Base-by-base conservation (phyloP, 345 rosid genomes). In the Citrus medica region DNA sequence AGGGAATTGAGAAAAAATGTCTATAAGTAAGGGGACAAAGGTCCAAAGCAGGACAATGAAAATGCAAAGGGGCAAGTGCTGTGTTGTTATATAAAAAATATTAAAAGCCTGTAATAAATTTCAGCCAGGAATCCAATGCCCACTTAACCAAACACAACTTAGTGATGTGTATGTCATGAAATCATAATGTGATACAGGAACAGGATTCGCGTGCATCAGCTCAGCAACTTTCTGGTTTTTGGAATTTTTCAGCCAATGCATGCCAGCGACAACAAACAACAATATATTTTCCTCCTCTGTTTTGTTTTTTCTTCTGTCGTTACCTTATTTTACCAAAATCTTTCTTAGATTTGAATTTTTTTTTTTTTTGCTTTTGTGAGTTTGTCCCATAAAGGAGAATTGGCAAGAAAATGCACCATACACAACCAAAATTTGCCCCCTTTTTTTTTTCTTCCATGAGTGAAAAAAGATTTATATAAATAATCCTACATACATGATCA, bases 101-200 rank as follows among this genome's bases (percentile, higher is more conserved):
- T 37, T 71, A 67, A 78, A 24, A 24, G 74, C 66, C 28, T 40
- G 59, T 37, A 27, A 62, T 35, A 51, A 67, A 74, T 25, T 67
- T 42, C 60, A 55, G 83, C 61, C 71, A 68, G 82, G 86, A 21
- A 86, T 86, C 89, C 87, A 73, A 86, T 82, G 89, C 75, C 30
- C 38, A 48, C 13, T 78, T 14, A 24, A 48, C 76, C 70, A 64
- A 74, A 64, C 70, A 74, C 65, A 64, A 25, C 6, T 16, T 16
- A 17, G 6, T 37, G 30, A 67, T 58, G n/a, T 46, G n/a, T 0
- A 13, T 1, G 19, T 51, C 58, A 17, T 53, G 17, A 53, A 17
- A 53, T 48, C 28, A 24, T 69, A 40, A 69, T 40, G 51, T 46
- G 51, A n/a, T 69, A 1, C 21, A 53, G 24, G 8, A 7, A 4